phyloP scores from a whole-genome alignment of 1,284 basidiomycete genomes.

The Ceratobasidium sp. region DNA sequence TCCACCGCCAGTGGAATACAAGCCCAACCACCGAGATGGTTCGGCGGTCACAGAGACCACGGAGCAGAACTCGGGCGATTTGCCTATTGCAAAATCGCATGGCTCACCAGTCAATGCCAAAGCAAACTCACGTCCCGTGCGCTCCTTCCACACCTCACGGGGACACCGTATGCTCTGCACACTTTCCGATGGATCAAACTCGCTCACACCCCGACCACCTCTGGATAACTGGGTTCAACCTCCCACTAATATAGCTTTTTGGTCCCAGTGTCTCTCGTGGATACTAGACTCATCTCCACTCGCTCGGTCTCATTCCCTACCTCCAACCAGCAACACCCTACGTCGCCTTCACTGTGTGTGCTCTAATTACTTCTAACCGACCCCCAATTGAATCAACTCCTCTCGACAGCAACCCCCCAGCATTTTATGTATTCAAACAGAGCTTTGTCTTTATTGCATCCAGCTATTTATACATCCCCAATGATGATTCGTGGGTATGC shows the following conservation, averaged over 20 bases:
- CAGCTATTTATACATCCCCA: background rate
- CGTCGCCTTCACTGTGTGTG: slow-evolving; percentile 24
- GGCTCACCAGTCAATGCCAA: background rate
- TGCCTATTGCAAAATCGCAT: background rate
- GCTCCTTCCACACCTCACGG: background rate
- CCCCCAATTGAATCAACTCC: background rate
- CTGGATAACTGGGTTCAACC: background rate
- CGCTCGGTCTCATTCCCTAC: background rate
- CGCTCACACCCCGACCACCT: background rate
- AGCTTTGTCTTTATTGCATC: slow-evolving; percentile 26
- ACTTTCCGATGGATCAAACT: background rate
- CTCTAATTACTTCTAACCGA: background rate
- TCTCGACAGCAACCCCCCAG: slow-evolving; percentile 4
- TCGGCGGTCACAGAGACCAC: background rate
- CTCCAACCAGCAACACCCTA: background rate
- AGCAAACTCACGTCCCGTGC: background rate
- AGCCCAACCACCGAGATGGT: background rate
- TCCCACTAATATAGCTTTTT: background rate
- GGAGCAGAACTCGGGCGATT: background rate
- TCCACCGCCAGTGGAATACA: slow-evolving; percentile 4
- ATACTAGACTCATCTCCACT: background rate
- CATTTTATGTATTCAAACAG: slow-evolving; percentile 19
- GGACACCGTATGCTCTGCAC: slow-evolving; percentile 29
- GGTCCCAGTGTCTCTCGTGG: slow-evolving; percentile 9
- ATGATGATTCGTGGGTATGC: slow-evolving; percentile 19